phyloP scores from a whole-genome alignment of 441 rosid genomes.

The Mallotus japonicus region DNA sequence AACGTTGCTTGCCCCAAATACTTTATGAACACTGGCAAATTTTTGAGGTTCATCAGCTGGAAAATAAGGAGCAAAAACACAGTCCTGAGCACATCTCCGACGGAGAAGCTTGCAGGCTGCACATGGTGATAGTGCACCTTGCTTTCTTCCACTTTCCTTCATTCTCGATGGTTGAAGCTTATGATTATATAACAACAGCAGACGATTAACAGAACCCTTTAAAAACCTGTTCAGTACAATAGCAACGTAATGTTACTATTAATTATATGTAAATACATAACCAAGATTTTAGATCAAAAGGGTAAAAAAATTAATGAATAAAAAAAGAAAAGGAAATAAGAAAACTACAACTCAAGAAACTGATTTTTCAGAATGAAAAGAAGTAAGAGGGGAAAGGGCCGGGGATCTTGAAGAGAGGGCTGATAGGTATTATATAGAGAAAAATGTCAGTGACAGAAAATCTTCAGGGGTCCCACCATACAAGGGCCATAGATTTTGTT shows the following conservation, averaged over 20 bases:
- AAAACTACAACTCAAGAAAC: not conserved
- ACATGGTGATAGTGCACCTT: conserved; percentile 64
- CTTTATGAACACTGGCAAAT: conserved; percentile 84
- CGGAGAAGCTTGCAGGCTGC: conserved; percentile 93
- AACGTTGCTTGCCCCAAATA: conserved; percentile 92
- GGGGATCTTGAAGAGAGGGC: conserved; percentile 25
- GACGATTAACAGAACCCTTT: not conserved
- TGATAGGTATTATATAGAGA: conserved; percentile 46
- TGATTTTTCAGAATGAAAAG: not conserved
- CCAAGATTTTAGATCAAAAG: too few species aligned
- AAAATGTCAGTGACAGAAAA: conserved; percentile 34
- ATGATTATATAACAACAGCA: not conserved
- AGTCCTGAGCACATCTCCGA: conserved; percentile 72
- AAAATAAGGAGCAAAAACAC: conserved; percentile 84
- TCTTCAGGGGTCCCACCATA: conserved; percentile 54
- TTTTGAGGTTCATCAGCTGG: conserved; percentile 85
- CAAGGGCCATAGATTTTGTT: conserved; percentile 49
- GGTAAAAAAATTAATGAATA: not conserved
- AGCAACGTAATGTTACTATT: not conserved
- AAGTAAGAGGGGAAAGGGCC: conserved; percentile 4
- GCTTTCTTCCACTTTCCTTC: conserved; percentile 50
- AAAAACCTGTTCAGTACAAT: not conserved
- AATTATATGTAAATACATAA: not conserved
- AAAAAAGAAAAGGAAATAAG: not conserved
- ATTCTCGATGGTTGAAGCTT: conserved; percentile 13